Percentiles rank a stretch among this genome's conserved stretches.
These are phyloP conservation scores for Starmerella vaccinii DNA, from an alignment of 805 yeast genomes.

Conservation along the genomic window DNA sequence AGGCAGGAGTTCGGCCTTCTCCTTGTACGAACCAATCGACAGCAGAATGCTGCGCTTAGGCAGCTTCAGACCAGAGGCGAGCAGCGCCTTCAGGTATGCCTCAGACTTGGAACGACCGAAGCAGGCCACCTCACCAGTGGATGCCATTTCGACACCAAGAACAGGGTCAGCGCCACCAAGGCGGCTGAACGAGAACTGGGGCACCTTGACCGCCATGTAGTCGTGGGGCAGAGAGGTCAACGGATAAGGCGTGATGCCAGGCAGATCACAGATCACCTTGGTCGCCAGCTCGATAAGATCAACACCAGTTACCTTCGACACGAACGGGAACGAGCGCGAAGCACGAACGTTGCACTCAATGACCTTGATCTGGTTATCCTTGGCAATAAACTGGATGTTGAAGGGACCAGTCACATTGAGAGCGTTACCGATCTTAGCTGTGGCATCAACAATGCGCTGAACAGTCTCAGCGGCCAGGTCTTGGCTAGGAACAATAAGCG, in stretches of 20 bases:
- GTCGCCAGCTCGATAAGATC: slow-evolving; percentile 96
- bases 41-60: slow-evolving; percentile 91
- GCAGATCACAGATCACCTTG: slow-evolving; percentile 51
- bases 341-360: slow-evolving; percentile 98
- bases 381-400: slow-evolving; percentile 93
- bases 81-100: slow-evolving; percentile 88
- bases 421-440: slow-evolving; percentile 92
- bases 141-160: slow-evolving; percentile 97
- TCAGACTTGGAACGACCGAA: slow-evolving; percentile 95
- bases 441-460: slow-evolving; percentile 80
- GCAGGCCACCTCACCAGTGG: slow-evolving; percentile 97
- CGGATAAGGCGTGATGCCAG: slow-evolving; percentile 78
- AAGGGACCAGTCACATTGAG: slow-evolving; percentile 94
- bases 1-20: slow-evolving; percentile 87
- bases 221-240: slow-evolving; percentile 79
- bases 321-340: slow-evolving; percentile 98
- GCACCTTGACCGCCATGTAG: slow-evolving; percentile 92
- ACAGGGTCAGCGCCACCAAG: slow-evolving; percentile 97
- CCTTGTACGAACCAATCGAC: slow-evolving; percentile 94
- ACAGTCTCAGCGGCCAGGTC: slow-evolving; percentile 88
- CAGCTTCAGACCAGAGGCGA: slow-evolving; percentile 88
- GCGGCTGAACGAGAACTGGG: slow-evolving; percentile 94
- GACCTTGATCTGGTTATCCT: slow-evolving; percentile 90
- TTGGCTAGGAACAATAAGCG: slow-evolving; percentile 93
- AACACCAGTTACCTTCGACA: slow-evolving; percentile 92